A percentile compares a stretch with the other conserved stretches of the same genome.
phyloP scores from a whole-genome alignment of 257 asterid species.

The Petunia secreta region DNA sequence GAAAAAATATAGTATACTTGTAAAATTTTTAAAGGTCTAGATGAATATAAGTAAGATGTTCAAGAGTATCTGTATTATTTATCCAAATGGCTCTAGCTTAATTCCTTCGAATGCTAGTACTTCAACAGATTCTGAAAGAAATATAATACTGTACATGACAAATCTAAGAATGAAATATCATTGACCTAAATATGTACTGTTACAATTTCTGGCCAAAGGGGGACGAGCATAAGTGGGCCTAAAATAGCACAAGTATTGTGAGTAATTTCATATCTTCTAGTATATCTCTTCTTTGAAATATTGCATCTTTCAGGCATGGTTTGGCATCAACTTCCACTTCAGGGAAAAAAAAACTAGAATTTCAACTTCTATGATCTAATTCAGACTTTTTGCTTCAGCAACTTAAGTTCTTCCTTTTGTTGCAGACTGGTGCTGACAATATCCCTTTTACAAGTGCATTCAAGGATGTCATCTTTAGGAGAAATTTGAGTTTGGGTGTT shows the following conservation, averaged over 20 bases:
- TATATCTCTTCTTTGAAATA: background rate
- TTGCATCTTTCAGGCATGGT: background rate
- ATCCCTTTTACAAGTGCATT: constrained; percentile 91
- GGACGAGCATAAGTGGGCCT: background rate
- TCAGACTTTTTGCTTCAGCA: background rate
- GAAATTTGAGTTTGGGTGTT: constrained; percentile 46
- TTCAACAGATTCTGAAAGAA: background rate
- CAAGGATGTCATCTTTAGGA: constrained; percentile 74
- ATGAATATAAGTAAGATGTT: background rate
- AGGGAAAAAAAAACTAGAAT: background rate
- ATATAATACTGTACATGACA: background rate
- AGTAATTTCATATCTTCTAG: constrained; percentile 15
- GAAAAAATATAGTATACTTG: background rate
- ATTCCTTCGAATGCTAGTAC: background rate
- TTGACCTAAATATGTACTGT: constrained; percentile 4
- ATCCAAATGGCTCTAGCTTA: constrained; percentile 9
- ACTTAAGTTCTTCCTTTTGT: constrained; percentile 2
- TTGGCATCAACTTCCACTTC: background rate
- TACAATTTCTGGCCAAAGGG: background rate
- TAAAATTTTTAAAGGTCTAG: background rate
- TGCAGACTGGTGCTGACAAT: constrained; percentile 88
- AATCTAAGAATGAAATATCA: background rate
- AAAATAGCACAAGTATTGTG: background rate
- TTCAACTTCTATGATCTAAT: too few species aligned
- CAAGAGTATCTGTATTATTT: background rate